These are phyloP conservation scores for Ceratobasidium sp. DNA, from an alignment of 1,284 basidiomycete species.

Conservation along the genomic window DNA sequence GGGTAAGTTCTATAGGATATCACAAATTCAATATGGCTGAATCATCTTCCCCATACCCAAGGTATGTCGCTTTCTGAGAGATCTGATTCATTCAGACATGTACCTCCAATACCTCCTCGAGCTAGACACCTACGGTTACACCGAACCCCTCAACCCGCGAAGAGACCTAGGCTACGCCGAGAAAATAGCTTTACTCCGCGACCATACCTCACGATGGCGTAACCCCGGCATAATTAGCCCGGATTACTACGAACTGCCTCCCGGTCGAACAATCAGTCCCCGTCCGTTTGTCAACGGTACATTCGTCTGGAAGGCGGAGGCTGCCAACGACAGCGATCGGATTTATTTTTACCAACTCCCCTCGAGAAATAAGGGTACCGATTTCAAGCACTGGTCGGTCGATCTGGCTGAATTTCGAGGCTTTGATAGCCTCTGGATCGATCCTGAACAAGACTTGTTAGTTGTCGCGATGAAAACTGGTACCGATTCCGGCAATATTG, in stretches of 20 bases:
- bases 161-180: constrained; percentile 1
- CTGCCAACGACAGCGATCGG: too few species aligned
- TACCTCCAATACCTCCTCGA: constrained; percentile 16
- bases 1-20: neutral
- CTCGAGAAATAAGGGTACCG: constrained; percentile 6
- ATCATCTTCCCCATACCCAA: too few species aligned
- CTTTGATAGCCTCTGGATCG: neutral
- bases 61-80: constrained; percentile 1
- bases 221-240: neutral
- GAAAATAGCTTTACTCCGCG: constrained; percentile 3
- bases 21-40: too few species aligned
- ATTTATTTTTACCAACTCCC: constrained; percentile 16
- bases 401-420: neutral
- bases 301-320: neutral
- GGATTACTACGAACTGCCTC: neutral
- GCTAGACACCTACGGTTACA: constrained; percentile 9
- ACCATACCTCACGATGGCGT: neutral
- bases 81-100: neutral
- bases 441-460: constrained; percentile 22
- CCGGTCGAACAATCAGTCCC: neutral
- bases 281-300: neutral
- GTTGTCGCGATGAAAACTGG: neutral
- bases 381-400: neutral
- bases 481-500: neutral
- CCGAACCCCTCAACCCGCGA: neutral